A percentile compares a stretch with the other conserved stretches of the same genome.
These are phyloP conservation scores for Actinomortierella ambigua DNA, from an alignment of 371 early-diverging fungal genomes.

Conservation along the genomic window DNA sequence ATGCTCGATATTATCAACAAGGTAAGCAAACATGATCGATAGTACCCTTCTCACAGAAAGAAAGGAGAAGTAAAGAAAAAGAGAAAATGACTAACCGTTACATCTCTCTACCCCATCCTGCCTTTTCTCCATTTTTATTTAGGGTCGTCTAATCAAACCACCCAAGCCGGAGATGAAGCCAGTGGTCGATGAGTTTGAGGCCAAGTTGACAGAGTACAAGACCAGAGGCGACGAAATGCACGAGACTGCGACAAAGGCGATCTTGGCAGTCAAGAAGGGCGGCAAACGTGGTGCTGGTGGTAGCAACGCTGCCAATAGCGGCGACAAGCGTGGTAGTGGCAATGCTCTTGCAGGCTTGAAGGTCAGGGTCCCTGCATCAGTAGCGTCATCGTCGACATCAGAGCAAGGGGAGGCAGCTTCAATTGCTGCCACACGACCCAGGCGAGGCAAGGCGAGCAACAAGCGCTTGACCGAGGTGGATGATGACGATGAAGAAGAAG, in stretches of 20 bases:
- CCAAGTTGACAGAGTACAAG: conserved; percentile 62
- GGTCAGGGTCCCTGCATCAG: conserved; percentile 17
- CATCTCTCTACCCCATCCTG: background rate
- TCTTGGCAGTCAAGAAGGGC: conserved; percentile 35
- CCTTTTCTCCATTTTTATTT: conserved; percentile 2
- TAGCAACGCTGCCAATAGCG: too few relatives aligned
- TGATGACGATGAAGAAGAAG: conserved; percentile 1
- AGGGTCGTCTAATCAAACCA: conserved; percentile 68
- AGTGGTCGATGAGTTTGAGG: conserved; percentile 82
- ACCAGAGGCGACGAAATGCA: conserved; percentile 44
- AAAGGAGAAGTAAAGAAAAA: background rate
- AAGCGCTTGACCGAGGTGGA: background rate
- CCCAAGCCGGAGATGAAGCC: conserved; percentile 77
- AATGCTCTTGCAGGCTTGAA: conserved; percentile 35
- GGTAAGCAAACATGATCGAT: conserved; percentile 48
- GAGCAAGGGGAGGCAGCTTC: too few relatives aligned
- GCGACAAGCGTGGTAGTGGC: conserved; percentile 17
- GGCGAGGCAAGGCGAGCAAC: background rate
- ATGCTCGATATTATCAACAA: conserved; percentile 85
- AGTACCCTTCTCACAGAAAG: background rate
- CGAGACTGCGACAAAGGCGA: conserved; percentile 30
- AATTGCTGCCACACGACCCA: background rate
- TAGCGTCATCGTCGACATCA: too few relatives aligned
- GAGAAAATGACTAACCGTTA: background rate
- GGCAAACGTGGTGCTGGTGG: conserved; percentile 23